Evolutionary conservation across 2,329 filamentous ascomycete species (phyloP), one percentile per base, ranked within the genome.

Genomic region (Fusarium oxysporum): DNA sequence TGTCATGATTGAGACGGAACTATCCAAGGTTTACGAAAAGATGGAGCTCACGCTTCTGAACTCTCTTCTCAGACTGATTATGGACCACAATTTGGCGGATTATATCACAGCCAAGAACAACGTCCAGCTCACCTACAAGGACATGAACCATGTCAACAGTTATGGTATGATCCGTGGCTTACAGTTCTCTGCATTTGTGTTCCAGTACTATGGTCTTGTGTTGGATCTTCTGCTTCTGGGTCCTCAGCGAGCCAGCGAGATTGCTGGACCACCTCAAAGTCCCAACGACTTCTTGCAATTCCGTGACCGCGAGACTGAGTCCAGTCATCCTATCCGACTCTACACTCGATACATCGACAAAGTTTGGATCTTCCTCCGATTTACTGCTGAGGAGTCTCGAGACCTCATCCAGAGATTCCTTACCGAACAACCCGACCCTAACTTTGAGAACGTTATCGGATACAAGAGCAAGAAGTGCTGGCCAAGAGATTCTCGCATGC

Each of bases 91-190:
- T 81, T 84, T 99, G 84, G 96, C 96, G 9, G 97, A 99, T 82
- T 99, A 99, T 84, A 99, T 99, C 79, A 98, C 96, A 2, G 95
- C 96, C 41, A 99, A 99, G 89, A 99, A 99, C 87, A 99, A 99
- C 80, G 96, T 99, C 17, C 96, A 98, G 81, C 89, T 99, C 71
- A 98, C 97, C 71, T 99, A 99, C 87, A 99, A 99, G 86, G 96
- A 99, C 78, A 99, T 99, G 96, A 98, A 98, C 80, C 96, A 99
- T 79, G 96, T 97, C 80, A 99, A 99, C 84, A 97, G 94, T 80
- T 99, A 98, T 80, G 96, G 96, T 76, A 93, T 99, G 92, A 98
- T 99, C 78, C 94, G 96, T 78, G 96, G 97, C 76, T 88, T 99
- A 21, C 97, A 99, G 76, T 99, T 99, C 84, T 98, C 96, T 4